Evolutionary conservation across 2,329 filamentous ascomycete species (phyloP).

Genomic region (Grosmannia penicillata): DNA sequence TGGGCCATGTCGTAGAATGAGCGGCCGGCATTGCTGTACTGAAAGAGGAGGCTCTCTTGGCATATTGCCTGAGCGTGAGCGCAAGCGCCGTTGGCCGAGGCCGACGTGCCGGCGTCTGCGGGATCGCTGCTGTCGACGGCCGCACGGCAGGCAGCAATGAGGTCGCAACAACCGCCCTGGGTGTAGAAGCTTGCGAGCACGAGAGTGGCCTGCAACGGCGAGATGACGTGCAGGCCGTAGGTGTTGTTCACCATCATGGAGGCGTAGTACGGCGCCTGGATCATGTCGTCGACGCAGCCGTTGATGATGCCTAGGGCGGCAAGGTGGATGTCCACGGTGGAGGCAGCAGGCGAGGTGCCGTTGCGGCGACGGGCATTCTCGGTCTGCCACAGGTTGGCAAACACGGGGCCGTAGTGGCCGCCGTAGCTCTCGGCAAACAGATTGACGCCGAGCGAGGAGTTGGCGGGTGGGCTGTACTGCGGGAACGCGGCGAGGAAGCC

Average conservation of each 20-base stretch:
- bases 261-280: slow-evolving; percentile 43
- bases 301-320: slow-evolving; percentile 55
- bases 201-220: slow-evolving; percentile 31
- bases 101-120: slow-evolving; percentile 22
- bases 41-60: slow-evolving; percentile 37
- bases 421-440: slow-evolving; percentile 58
- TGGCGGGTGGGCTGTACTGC: slow-evolving; percentile 35
- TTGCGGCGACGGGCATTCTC: slow-evolving; percentile 45
- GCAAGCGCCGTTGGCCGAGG: slow-evolving; percentile 30
- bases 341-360: slow-evolving; percentile 30
- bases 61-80: slow-evolving; percentile 39
- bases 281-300: slow-evolving; percentile 50
- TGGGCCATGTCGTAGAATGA: slow-evolving; percentile 49
- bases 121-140: slow-evolving; percentile 25
- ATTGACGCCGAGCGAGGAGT: slow-evolving; percentile 39
- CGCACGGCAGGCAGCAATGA: slow-evolving; percentile 35
- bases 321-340: slow-evolving; percentile 31
- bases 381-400: slow-evolving; percentile 41
- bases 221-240: slow-evolving; percentile 46
- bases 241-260: slow-evolving; percentile 48
- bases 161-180: slow-evolving; percentile 36
- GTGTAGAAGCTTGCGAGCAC: slow-evolving; percentile 29
- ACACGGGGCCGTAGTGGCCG: slow-evolving; percentile 54
- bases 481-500: slow-evolving; percentile 44
- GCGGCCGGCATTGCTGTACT: slow-evolving; percentile 40